Evolutionary conservation across 345 rosid genomes (phyloP), one percentile per base, ranked within the genome.

Genomic region (Eucalyptus tenuipes): DNA sequence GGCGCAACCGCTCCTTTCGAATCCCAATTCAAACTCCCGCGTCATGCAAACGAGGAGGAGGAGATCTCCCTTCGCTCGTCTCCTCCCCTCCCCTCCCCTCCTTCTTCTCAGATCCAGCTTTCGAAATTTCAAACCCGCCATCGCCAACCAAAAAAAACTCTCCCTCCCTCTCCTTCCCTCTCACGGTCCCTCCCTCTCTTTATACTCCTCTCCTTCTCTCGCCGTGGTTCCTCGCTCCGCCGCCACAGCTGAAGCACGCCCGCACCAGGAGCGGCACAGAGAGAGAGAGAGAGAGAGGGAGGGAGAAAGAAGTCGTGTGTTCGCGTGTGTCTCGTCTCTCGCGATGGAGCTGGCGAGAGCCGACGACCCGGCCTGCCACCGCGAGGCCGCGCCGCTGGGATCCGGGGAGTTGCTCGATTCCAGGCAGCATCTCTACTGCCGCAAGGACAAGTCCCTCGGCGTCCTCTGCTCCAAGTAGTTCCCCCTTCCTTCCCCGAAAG

Each of bases 371-470:
- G 81, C 45, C 27, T 33, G 81, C 45, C 81, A 22, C 45, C 45
- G 42, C 25, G 40, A 40, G 8, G 15, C 45, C 2, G 42, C 82
- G 45, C 27, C 40, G 82, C 47, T 40, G 27, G 47, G 47, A 37
- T 75, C 82, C 25, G 90, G 86, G 85, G 93, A 95, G 87, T 90
- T 88, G 82, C 82, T 75, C 80, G 97, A 93, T 24, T 47, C 93
- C 88, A 91, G 90, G 82, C 92, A 88, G 22, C 91, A 90, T 81
- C 81, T 89, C 33, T 96, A 95, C 93, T 89, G 95, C 91, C 95
- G 98, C 85, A 96, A 96, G 90, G 98, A 96, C 52, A 96, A 94
- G 94, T 95, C 99, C 88, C 95, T 96, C 10, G 97, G 97, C 40
- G 91, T 96, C 88, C 61, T 96, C 18, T 96, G 96, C 93, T 88